Base-by-base conservation (phyloP, 2,329 filamentous ascomycete species). In the Lecanosticta acicola region DNA sequence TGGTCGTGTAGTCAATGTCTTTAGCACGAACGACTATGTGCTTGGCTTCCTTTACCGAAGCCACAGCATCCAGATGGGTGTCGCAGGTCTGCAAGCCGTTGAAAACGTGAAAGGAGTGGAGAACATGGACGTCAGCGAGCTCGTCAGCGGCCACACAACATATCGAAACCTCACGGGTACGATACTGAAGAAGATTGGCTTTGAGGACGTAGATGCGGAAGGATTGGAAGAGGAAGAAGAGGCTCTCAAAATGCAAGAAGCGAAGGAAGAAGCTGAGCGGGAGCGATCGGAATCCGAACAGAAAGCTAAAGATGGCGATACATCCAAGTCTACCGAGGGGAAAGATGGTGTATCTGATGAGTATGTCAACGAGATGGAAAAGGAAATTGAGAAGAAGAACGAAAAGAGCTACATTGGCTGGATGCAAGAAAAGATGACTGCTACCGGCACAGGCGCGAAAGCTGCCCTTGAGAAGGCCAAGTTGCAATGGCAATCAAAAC, bases 31-130 rank as follows among this genome's bases (percentile, higher is more conserved):
- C 49, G 90, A 96, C 66, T 86, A 87, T 59, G 81, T 96, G 24
- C 79, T 96, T 1, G 89, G 81, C 1, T 91, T 95, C 62, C 72
- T 95, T 14, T 95, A 96, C 65, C 81, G 90, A 36, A 84, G 87
- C 2, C 88, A 85, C 33, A 89, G 83, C 48, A 78, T 94, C 20
- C 84, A 93, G 53, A 77, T 86, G 33, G 90, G 90, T 3, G 80
- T 95, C 34, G 89, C 89, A 0, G 91, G 90, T 0, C 71, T 97
- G 1, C 85, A 95, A 62, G 75, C 80, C 24, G 79, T 94, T 18
- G 68, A 80, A 46, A 77, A 75, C 7, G 79, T 90, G 13, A 75
- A 78, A 3, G 84, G 84, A 2, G 75, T 93, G 0, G 70, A 77
- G 45, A 79, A 77, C 26, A 69, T 78, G 11, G 75, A 78, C 50